phyloP scores from a whole-genome alignment of 2,329 filamentous ascomycete species.

The Trichoderma brevicompactum region DNA sequence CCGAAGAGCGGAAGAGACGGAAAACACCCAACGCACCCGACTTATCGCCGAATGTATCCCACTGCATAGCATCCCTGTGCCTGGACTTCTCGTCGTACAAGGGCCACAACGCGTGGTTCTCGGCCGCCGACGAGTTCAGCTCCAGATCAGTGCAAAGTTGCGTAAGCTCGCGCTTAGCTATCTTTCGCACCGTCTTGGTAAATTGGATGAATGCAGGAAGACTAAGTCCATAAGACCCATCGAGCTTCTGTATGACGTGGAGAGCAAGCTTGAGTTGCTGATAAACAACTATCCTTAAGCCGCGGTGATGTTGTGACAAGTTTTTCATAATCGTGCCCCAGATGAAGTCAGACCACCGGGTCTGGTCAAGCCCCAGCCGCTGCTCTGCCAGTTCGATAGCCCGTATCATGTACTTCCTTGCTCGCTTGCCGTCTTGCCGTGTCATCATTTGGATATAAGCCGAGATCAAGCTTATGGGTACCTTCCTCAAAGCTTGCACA shows the following conservation, averaged over 20 bases:
- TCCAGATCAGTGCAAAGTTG: slow-evolving; percentile 32
- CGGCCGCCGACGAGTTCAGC: slow-evolving; percentile 24
- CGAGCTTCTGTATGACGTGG: slow-evolving; percentile 39
- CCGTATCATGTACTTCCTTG: slow-evolving; percentile 38
- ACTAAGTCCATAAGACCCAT: slow-evolving; percentile 34
- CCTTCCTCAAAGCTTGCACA: slow-evolving; percentile 33
- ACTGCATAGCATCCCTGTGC: slow-evolving; percentile 6
- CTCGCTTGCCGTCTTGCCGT: slow-evolving; percentile 32
- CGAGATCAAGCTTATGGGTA: slow-evolving; percentile 47
- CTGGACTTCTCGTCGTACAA: slow-evolving; percentile 12
- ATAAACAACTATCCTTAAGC: slow-evolving; percentile 37
- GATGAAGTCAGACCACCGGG: slow-evolving; percentile 39
- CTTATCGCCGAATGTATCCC: slow-evolving; percentile 11
- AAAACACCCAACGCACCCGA: neutral
- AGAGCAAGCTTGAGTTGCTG: slow-evolving; percentile 41
- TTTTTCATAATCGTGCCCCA: slow-evolving; percentile 44
- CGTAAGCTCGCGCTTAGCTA: slow-evolving; percentile 34
- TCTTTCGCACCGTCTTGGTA: slow-evolving; percentile 34
- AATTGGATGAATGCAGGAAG: slow-evolving; percentile 33
- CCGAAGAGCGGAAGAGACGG: slow-evolving; percentile 33
- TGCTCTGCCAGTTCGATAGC: slow-evolving; percentile 39
- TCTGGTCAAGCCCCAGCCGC: slow-evolving; percentile 34
- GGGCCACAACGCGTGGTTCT: slow-evolving; percentile 13
- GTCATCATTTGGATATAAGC: slow-evolving; percentile 52
- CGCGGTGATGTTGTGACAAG: slow-evolving; percentile 39